A percentile compares a stretch with the other conserved stretches of the same genome.
Evolutionary conservation across 257 asterid genomes (phyloP).

Genomic region (Anisodus acutangulus): DNA sequence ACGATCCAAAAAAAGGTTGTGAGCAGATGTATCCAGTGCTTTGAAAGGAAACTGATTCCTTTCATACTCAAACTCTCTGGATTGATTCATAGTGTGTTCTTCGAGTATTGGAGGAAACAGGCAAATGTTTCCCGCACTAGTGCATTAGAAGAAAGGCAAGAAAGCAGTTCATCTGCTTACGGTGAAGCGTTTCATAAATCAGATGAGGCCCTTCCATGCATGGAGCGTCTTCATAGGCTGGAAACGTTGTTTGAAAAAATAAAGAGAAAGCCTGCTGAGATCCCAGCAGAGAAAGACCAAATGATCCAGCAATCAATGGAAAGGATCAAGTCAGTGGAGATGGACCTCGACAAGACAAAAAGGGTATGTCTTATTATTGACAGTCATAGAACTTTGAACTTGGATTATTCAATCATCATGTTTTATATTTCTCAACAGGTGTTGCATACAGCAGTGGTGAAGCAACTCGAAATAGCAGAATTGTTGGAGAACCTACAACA

Average conservation of each 20-base stretch:
- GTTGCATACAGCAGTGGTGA: slow-evolving; percentile 63
- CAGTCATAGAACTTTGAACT: background rate
- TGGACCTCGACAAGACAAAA: slow-evolving; percentile 82
- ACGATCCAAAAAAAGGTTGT: slow-evolving; percentile 53
- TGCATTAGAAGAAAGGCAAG: slow-evolving; percentile 44
- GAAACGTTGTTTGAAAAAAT: slow-evolving; percentile 77
- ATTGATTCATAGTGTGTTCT: slow-evolving; percentile 44
- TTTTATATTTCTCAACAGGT: slow-evolving; percentile 49
- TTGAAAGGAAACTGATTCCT: slow-evolving; percentile 54
- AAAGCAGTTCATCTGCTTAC: slow-evolving; percentile 31
- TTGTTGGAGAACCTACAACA: slow-evolving; percentile 67
- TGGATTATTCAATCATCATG: background rate
- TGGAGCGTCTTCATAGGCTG: slow-evolving; percentile 72
- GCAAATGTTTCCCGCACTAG: slow-evolving; percentile 44
- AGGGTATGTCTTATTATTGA: slow-evolving; percentile 50
- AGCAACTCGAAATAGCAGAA: slow-evolving; percentile 75
- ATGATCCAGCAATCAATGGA: slow-evolving; percentile 78
- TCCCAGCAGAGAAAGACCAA: slow-evolving; percentile 84
- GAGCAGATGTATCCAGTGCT: slow-evolving; percentile 54
- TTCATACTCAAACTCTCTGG: slow-evolving; percentile 45
- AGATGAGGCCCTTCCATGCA: slow-evolving; percentile 60
- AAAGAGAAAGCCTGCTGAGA: slow-evolving; percentile 69
- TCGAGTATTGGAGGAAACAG: slow-evolving; percentile 60
- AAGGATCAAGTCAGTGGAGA: slow-evolving; percentile 80
- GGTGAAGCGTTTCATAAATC: slow-evolving; percentile 42